Evolutionary conservation across 768 basidiomycete genomes (phyloP), one percentile per base, ranked within the genome.

Genomic region (Lentinula edodes): DNA sequence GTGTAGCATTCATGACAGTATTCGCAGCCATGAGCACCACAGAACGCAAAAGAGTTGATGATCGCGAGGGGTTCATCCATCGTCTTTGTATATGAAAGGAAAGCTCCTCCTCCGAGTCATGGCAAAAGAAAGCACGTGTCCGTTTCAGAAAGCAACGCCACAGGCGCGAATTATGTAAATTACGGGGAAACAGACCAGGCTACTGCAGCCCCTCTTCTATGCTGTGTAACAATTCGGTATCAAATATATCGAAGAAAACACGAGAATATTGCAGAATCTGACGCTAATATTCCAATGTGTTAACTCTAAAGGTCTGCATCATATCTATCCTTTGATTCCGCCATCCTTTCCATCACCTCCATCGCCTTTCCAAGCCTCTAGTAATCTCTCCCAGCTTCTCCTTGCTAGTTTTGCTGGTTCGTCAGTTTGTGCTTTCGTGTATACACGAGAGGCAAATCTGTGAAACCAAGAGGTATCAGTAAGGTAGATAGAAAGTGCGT

Each of bases 361-460:
- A 74, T 74, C n/a, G 71, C 69, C 62, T 66, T 78, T 81, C 78
- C 80, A 80, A 80, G 38, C 74, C 73, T 59, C 70, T 68, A 62
- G 66, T 70, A 46, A 18, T 28, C 41, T 51, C 10, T 60, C 59
- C 48, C 77, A 73, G 12, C 80, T 76, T 52, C 76, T 73, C 55
- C 73, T 74, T 2, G 78, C 81, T 18, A 83, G 73, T 43, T 77
- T 68, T 58, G 77, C 83, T 0, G 90, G 90, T 58, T 90, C 86
- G 12, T 78, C 76, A 0, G 84, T 82, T 72, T 75, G 78, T 16
- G 87, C 82, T 68, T 87, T 90, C 68, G 87, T 83, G 81, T 83
- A 84, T 15, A 86, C 71, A 3, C 83, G 83, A 35, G 66, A 66
- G 2, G 80, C 85, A 67, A 91, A 83, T 65, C 83, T 53, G 68